Conservation (phyloP, 805 yeast species). For the Vanderwaltozyma polyspora region DNA sequence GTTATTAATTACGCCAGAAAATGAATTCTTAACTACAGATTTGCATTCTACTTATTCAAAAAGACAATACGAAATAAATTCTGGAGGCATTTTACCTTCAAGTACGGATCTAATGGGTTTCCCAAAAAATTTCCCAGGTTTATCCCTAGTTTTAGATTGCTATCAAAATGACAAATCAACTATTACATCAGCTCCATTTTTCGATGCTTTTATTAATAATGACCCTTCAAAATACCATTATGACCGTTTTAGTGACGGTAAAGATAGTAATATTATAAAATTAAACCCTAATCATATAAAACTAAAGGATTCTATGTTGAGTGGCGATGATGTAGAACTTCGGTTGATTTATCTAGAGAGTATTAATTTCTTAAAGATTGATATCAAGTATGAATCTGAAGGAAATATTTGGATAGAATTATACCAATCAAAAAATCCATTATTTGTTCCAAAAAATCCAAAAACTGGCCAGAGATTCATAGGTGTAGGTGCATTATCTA, state of each 20-base stretch:
- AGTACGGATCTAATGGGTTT: conserved; percentile 24
- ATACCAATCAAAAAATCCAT: conserved; percentile 9
- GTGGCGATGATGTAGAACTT: conserved; percentile 13
- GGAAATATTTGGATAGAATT: conserved; percentile 23
- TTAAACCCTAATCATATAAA: conserved; percentile 11
- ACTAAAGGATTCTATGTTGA: conserved; percentile 8
- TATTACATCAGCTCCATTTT: conserved; percentile 15
- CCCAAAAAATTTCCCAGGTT: conserved; percentile 23
- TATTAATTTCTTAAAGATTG: conserved; percentile 20
- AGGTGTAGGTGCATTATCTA: conserved; percentile 53
- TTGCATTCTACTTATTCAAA: conserved; percentile 18
- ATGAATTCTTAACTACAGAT: conserved; percentile 17
- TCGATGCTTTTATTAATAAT: conserved; percentile 15
- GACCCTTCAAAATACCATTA: conserved; percentile 16
- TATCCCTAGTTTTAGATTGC: conserved; percentile 20
- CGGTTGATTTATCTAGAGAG: conserved; percentile 19
- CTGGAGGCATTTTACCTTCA: conserved; percentile 18
- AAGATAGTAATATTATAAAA: conserved; percentile 9
- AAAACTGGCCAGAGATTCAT: conserved; percentile 33
- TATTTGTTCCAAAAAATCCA: conserved; percentile 18
- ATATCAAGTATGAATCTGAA: conserved; percentile 15
- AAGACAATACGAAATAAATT: conserved; percentile 20
- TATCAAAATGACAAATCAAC: conserved; percentile 5
- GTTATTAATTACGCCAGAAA: conserved; percentile 20
- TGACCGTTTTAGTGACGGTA: conserved; percentile 18